phyloP scores from a whole-genome alignment of 305 asterid genomes.

The Rubia peregrina region DNA sequence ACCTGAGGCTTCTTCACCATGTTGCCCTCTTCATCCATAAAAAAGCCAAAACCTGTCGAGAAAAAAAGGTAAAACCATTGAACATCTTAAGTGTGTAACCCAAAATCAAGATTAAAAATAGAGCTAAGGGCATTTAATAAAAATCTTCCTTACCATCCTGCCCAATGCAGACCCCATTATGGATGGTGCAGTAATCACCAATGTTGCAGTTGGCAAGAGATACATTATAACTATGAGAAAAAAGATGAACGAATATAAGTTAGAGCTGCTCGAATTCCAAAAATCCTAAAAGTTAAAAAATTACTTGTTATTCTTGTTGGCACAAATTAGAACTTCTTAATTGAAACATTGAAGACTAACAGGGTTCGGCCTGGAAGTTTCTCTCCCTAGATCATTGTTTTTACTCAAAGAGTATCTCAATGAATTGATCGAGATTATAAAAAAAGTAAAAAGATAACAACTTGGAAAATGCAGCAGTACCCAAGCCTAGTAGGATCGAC shows the following conservation, averaged over 20 bases:
- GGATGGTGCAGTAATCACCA: conserved; percentile 69
- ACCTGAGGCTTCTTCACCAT: conserved; percentile 94
- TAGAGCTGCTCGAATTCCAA: not conserved
- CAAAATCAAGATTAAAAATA: not conserved
- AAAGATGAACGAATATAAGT: not conserved
- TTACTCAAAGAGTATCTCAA: not conserved
- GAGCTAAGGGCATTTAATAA: conserved; percentile 9
- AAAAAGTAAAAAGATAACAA: not conserved
- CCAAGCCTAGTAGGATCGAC: conserved; percentile 76
- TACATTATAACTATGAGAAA: conserved; percentile 49
- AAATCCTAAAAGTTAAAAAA: not conserved
- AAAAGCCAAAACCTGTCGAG: conserved; percentile 82
- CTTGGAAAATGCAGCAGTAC: conserved; percentile 30
- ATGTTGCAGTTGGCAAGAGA: conserved; percentile 66
- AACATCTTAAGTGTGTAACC: not conserved
- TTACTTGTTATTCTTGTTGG: not conserved
- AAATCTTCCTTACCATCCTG: conserved; percentile 63
- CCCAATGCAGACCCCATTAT: conserved; percentile 85
- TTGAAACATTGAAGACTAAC: not conserved
- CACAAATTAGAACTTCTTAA: not conserved
- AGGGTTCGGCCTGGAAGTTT: not conserved
- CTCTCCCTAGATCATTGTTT: not conserved
- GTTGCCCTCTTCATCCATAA: conserved; percentile 56
- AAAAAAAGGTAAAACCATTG: not conserved
- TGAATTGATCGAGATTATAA: not conserved